Conservation (phyloP, 176 grass and related monocot genomes). For the Rhynchospora tenuis region DNA sequence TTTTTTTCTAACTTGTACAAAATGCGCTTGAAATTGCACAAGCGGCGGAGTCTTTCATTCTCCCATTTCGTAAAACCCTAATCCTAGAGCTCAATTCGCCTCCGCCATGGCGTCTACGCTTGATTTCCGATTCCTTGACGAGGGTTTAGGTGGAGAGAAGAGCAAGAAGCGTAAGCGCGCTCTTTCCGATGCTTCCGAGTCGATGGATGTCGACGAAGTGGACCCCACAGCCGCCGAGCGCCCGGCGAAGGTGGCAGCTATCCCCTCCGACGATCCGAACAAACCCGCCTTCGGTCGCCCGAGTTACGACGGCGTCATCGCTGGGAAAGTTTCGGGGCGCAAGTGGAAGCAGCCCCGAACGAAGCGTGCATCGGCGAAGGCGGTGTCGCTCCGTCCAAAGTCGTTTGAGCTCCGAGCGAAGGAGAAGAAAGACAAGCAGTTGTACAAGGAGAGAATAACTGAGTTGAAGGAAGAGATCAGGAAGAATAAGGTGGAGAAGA, state of each 20-base stretch:
- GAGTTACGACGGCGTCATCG: constrained; percentile 84
- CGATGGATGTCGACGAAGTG: constrained; percentile 59
- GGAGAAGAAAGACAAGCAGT: constrained; percentile 83
- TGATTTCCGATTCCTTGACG: constrained; percentile 91
- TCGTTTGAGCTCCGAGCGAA: constrained; percentile 61
- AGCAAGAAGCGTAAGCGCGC: constrained; percentile 66
- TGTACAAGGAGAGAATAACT: constrained; percentile 56
- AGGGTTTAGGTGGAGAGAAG: constrained; percentile 76
- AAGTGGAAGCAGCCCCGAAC: constrained; percentile 82
- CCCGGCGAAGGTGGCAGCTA: constrained; percentile 58
- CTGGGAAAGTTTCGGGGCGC: constrained; percentile 67
- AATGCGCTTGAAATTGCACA: background rate
- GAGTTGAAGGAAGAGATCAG: constrained; percentile 97
- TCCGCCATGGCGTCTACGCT: constrained; percentile 65
- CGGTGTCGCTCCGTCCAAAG: constrained; percentile 41
- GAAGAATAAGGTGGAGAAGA: constrained; percentile 71
- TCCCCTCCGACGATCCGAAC: constrained; percentile 73
- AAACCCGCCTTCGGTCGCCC: constrained; percentile 75
- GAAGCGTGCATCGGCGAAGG: constrained; percentile 57
- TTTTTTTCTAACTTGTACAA: background rate
- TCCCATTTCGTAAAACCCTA: background rate
- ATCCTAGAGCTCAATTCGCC: background rate
- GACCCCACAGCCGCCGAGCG: constrained; percentile 14
- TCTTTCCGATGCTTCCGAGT: constrained; percentile 19
- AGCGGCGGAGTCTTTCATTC: background rate